Evolutionary conservation across 441 rosid genomes (phyloP), one percentile per base, ranked within the genome.

Genomic region (Daphne laureola): DNA sequence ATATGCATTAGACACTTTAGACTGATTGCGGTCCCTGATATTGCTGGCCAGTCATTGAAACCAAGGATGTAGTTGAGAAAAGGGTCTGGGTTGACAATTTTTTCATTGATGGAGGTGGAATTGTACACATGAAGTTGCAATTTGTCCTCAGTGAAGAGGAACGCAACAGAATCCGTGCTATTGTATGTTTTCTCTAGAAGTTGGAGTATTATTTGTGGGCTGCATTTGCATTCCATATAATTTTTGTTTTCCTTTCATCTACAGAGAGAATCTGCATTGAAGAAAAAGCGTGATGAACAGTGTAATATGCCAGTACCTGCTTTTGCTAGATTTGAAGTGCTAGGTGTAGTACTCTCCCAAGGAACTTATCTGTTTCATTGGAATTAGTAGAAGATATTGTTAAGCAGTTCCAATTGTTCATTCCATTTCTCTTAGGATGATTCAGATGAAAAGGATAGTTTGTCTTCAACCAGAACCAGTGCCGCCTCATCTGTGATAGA

Each of bases 111-210:
- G 96, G 84, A 55, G 85, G 87, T 35, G 88, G 98, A 49, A 64
- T 73, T 46, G 76, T 81, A 61, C 87, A 77, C 31, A 54, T 89
- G 88, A 86, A 77, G 74, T 58, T 92, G 81, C 88, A 72, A 68
- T 89, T 92, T 71, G 47, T 81, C 68, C 96, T 89, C 49, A 88
- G 73, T 16, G 96, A 92, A 57, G 88, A 86, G 57, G 98, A 89
- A 59, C 80, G 87, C 50, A 71, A 69, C 15, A 81, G 80, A 41
- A 81, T 92, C 17, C 84, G 84, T 36, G 55, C 51, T 53, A 68
- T 31, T 31, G 38, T 31, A 31, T 9, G 11, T 31, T 31, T 31
- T 6, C 38, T 31, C 11, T 31, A 8, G 9, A 0, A 31, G 38
- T 31, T 31, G 38, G 11, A 80, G 18, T 52, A 26, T n/a, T n/a